Percentiles rank a stretch among this genome's conserved stretches.
Conservation (phyloP, 306 rosid species). For the Inga leiocalycina region DNA sequence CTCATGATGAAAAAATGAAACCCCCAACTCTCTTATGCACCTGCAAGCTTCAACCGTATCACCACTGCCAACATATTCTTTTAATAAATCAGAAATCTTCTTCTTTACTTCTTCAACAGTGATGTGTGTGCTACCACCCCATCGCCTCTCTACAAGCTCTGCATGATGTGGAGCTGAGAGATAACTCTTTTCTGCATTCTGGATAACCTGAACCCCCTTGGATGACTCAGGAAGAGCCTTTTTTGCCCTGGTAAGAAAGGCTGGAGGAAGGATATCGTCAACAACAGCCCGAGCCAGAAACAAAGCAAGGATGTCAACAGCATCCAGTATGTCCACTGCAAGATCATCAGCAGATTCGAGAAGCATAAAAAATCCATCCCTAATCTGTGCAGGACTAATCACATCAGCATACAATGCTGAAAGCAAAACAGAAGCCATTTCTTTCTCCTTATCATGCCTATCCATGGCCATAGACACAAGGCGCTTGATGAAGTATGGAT, state of each 20-base stretch:
- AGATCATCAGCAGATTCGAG: slow-evolving; percentile 98
- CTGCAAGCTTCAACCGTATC: slow-evolving; percentile 92
- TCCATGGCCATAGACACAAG: slow-evolving; percentile 97
- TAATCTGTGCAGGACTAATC: slow-evolving; percentile 83
- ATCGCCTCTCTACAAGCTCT: slow-evolving; percentile 89
- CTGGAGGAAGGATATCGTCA: slow-evolving; percentile 96
- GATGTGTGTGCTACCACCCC: slow-evolving; percentile 99
- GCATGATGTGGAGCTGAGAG: slow-evolving; percentile 99
- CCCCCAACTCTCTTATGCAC: slow-evolving; percentile 92
- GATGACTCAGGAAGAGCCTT: slow-evolving; percentile 89
- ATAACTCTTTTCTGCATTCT: slow-evolving; percentile 89
- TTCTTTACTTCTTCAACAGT: slow-evolving; percentile 96
- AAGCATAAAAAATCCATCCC: slow-evolving; percentile 91
- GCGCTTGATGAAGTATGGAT: slow-evolving; percentile 89
- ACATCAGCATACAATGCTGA: slow-evolving; percentile 96
- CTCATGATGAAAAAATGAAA: slow-evolving; percentile 95
- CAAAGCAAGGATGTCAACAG: slow-evolving; percentile 92
- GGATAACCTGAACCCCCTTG: slow-evolving; percentile 81
- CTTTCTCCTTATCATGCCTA: slow-evolving; percentile 97
- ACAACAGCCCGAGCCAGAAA: slow-evolving; percentile 98
- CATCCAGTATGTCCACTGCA: slow-evolving; percentile 90
- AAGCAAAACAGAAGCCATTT: slow-evolving; percentile 96
- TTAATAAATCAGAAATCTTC: slow-evolving; percentile 78
- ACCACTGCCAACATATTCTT: slow-evolving; percentile 81
- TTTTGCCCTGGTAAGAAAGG: slow-evolving; percentile 81